phyloP scores from a whole-genome alignment of 371 early-diverging fungal genomes.

The Mortierella sp. region DNA sequence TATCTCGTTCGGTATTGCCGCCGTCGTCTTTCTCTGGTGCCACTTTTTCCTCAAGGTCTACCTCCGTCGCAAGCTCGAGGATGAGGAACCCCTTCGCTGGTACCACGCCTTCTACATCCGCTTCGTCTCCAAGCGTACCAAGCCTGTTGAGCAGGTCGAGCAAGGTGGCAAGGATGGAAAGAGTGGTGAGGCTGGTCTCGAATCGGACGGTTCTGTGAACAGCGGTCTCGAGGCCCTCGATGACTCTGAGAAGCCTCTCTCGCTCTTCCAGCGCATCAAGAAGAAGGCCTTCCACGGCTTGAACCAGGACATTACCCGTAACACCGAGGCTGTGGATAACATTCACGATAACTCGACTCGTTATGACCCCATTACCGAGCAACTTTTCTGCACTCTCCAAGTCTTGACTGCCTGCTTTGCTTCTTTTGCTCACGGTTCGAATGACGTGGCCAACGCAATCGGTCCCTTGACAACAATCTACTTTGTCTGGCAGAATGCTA shows the following conservation, averaged over 20 bases:
- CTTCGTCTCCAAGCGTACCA: conserved; percentile 17
- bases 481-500: conserved; percentile 72
- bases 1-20: conserved; percentile 28
- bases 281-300: conserved; percentile 56
- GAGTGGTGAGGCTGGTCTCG: conserved; percentile 2
- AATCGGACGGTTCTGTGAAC: conserved; percentile 21
- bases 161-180: conserved; percentile 12
- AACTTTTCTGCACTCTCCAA: conserved; percentile 87
- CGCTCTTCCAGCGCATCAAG: conserved; percentile 34
- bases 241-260: conserved; percentile 13
- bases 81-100: conserved; percentile 75
- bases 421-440: conserved; percentile 92
- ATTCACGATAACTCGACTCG: conserved; percentile 73
- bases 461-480: conserved; percentile 83
- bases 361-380: conserved; percentile 84
- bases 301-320: conserved; percentile 68
- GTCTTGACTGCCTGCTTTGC: conserved; percentile 86
- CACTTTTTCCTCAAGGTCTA: conserved; percentile 72
- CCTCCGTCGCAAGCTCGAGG: conserved; percentile 68
- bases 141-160: conserved; percentile 14
- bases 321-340: conserved; percentile 57
- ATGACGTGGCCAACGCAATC: conserved; percentile 91
- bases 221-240: conserved; percentile 28
- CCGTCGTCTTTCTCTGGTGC: conserved; percentile 62
- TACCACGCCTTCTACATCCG: conserved; percentile 67